Base-by-base conservation (phyloP, 805 yeast species). In the Candida argentea region DNA sequence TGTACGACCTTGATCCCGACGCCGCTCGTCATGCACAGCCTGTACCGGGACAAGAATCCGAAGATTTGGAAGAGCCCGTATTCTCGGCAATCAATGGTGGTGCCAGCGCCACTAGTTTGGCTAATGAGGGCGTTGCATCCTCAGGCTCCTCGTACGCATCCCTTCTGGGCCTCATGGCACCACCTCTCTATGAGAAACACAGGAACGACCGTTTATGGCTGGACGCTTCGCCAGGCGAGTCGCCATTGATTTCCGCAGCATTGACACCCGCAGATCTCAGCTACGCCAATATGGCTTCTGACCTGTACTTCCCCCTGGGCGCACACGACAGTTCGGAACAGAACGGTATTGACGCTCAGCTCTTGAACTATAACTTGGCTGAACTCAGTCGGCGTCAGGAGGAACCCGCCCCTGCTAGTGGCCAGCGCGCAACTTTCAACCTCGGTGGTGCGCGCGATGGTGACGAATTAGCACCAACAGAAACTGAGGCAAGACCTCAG, bases 161-260 rank as follows among this genome's bases (percentile, higher is more conserved):
- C 14, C 47, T 57, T 28, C 50, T 52, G 10, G 67, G 66, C 5
- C 46, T 72, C 25, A 65, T 73, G 57, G 91, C 95, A 1, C 95
- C 95, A 3, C 94, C 96, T 16, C 67, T 78, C 32, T 86, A 86
- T 49, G 86, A 74, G 34, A 73, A 68, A 30, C 94, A 83, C 50
- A 71, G 84, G 20, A 82, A 79, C 50, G 96, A 86, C 52, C 61
- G 81, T 31, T 52, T 86, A 14, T 85, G 82, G 82, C 67, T 70
- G 20, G 87, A 77, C 32, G 61, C 74, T 6, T 57, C 73, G 4
- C 75, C 73, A 4, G 36, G 51, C 5, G 72, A 65, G 14, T 64
- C 67, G 5, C 73, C 74, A 4, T 34, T 46, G 9, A 38, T 39
- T 14, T 66, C 73, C 0, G 72, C 72, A 3, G 24, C 55, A 5